Conservation (phyloP, 495 filamentous ascomycete genomes). For the Hyaloscypha bicolor region DNA sequence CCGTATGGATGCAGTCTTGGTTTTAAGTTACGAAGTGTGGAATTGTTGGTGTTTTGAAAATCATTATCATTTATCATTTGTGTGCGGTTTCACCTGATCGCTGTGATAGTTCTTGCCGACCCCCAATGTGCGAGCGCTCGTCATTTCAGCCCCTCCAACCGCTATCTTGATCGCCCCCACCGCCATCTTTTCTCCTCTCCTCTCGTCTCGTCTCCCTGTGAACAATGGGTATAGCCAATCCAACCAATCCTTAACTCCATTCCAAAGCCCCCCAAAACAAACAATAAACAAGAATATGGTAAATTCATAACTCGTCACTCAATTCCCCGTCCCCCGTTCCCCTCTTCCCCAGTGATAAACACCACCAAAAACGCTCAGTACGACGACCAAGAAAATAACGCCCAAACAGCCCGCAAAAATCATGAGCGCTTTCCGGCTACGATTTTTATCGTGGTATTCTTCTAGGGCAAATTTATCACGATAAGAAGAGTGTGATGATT, state of each 20-base stretch:
- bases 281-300: neutral
- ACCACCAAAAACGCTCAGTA: constrained; percentile 9
- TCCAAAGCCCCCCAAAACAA: neutral
- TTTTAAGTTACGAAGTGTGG: neutral
- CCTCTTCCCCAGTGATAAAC: constrained; percentile 16
- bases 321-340: neutral
- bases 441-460: neutral
- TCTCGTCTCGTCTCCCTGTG: neutral
- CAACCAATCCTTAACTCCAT: neutral
- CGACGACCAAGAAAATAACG: neutral
- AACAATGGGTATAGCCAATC: neutral
- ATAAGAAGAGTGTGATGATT: neutral
- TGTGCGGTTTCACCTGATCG: no score
- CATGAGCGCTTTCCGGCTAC: neutral
- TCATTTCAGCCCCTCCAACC: no score
- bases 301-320: neutral
- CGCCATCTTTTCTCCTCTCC: neutral
- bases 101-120: no score
- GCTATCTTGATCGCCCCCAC: no score
- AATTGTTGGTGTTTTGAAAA: no score
- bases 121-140: no score
- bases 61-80: no score
- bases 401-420: neutral
- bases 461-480: neutral
- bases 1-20: neutral